Base-by-base conservation (phyloP, 805 yeast species). In the Spathaspora girioi region DNA sequence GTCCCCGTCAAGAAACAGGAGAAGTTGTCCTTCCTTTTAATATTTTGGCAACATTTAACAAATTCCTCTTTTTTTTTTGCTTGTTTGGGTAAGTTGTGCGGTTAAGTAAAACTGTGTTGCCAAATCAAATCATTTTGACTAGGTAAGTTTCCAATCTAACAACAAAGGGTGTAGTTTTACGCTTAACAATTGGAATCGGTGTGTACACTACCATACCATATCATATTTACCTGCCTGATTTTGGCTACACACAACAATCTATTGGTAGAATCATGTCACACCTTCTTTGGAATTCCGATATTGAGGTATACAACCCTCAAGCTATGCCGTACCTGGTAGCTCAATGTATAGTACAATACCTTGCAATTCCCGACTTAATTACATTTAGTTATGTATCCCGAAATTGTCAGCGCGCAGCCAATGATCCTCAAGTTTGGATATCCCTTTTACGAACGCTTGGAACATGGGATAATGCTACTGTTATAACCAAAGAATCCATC, bases 201-300 rank as follows among this genome's bases (percentile, higher is more conserved):
- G 35, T 31, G 35, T 31, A 8, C 35, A 31, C 35, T 31, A 31
- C 35, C 35, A 14, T 23, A 23, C 26, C 26, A 23, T 23, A 23
- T 23, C 26, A 23, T 23, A 23, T 23, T 23, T 23, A 23, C 26
- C n/a, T 23, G 26, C 26, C 26, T 23, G 6, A 23, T 6, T 23
- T 23, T 23, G 26, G 26, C 26, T 23, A 23, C 26, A 23, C 6
- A 23, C 26, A 23, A 4, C 26, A 23, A 23, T 23, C 26, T 23
- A 23, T 23, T 23, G 26, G 26, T 23, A 23, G 26, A 23, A 23
- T 23, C 26, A 73, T 74, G 79, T 71, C 79, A 14, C 75, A 70
- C 53, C 77, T 74, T 49, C 63, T 74, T 51, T 74, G 79, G 79
- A 74, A 74, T 58, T 56, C 74, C 17, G 79, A 74, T 59, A 74